Conservation (phyloP, 2,329 filamentous ascomycete genomes). For the Neofusicoccum kwambonambiense region DNA sequence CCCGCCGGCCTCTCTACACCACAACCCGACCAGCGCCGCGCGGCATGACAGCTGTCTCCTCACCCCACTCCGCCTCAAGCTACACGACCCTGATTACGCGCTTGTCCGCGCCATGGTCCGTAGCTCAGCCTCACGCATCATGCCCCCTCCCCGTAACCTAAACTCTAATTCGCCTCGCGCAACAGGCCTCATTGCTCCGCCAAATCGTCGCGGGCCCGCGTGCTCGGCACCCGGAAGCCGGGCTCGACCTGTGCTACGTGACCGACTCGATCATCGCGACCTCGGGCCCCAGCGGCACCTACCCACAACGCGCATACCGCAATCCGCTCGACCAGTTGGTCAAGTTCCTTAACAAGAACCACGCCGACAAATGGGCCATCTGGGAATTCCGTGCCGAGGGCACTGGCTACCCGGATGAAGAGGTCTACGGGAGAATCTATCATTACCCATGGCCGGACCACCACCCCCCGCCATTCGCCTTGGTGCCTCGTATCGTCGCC, state of each 20-base stretch:
- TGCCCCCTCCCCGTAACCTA: neutral
- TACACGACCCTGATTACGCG: neutral
- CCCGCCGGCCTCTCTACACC: neutral
- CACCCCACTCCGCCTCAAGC: neutral
- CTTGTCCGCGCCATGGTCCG: neutral
- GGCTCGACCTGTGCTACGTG: constrained; percentile 93
- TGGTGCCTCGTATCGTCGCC: constrained; percentile 85
- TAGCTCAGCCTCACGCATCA: neutral
- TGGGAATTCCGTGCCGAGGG: constrained; percentile 98
- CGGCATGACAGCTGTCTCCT: neutral
- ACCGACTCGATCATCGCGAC: constrained; percentile 75
- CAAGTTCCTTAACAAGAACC: constrained; percentile 80
- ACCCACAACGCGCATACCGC: constrained; percentile 88
- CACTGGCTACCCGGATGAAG: constrained; percentile 88
- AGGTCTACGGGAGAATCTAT: constrained; percentile 79
- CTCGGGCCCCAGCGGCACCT: constrained; percentile 85
- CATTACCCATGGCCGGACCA: constrained; percentile 98
- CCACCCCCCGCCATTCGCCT: constrained; percentile 87
- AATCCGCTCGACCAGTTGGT: constrained; percentile 89
- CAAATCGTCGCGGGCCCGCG: constrained; percentile 90
- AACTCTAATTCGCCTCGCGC: neutral
- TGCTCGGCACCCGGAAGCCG: constrained; percentile 78
- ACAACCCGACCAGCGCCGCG: neutral
- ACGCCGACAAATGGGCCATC: constrained; percentile 83
- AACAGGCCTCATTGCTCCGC: constrained; percentile 62